phyloP scores from a whole-genome alignment of 768 basidiomycete species.

The Lactarius vividus region DNA sequence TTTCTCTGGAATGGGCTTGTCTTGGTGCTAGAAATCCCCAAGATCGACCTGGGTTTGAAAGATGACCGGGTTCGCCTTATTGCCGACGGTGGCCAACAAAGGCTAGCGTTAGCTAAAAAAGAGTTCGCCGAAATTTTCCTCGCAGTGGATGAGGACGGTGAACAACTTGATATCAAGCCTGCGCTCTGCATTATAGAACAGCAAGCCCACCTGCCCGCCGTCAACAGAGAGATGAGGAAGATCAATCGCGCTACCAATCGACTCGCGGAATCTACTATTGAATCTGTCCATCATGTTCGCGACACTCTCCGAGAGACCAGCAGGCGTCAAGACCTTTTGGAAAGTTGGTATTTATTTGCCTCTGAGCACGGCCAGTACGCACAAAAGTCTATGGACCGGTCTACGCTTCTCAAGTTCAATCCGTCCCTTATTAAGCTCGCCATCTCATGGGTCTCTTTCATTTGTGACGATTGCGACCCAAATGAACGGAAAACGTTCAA shows the following conservation, averaged over 20 bases:
- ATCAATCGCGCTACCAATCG: slow-evolving; percentile 88
- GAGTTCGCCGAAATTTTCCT: slow-evolving; percentile 66
- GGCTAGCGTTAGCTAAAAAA: slow-evolving; percentile 73
- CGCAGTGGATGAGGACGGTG: slow-evolving; percentile 59
- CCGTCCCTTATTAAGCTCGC: slow-evolving; percentile 83
- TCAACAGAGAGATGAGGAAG: slow-evolving; percentile 87
- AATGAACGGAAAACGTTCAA: slow-evolving; percentile 94
- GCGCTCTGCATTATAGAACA: slow-evolving; percentile 53
- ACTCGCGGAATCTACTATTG: slow-evolving; percentile 88
- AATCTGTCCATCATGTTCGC: slow-evolving; percentile 86
- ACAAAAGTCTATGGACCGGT: slow-evolving; percentile 81
- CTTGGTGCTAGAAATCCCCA: slow-evolving; percentile 70
- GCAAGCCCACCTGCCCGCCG: slow-evolving; percentile 86
- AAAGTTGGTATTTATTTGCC: slow-evolving; percentile 96
- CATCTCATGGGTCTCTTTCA: slow-evolving; percentile 98
- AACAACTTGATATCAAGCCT: slow-evolving; percentile 36
- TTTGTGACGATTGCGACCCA: slow-evolving; percentile 96
- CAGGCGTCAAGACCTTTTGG: slow-evolving; percentile 80
- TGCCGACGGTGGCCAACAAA: slow-evolving; percentile 81
- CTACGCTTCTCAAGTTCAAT: slow-evolving; percentile 71
- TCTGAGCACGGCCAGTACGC: slow-evolving; percentile 93
- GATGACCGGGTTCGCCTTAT: slow-evolving; percentile 90
- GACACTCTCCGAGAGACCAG: slow-evolving; percentile 55
- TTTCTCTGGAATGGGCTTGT: slow-evolving; percentile 94
- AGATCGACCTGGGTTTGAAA: slow-evolving; percentile 75